phyloP scores from a whole-genome alignment of 2,329 filamentous ascomycete species.

The Didymella segeticola region DNA sequence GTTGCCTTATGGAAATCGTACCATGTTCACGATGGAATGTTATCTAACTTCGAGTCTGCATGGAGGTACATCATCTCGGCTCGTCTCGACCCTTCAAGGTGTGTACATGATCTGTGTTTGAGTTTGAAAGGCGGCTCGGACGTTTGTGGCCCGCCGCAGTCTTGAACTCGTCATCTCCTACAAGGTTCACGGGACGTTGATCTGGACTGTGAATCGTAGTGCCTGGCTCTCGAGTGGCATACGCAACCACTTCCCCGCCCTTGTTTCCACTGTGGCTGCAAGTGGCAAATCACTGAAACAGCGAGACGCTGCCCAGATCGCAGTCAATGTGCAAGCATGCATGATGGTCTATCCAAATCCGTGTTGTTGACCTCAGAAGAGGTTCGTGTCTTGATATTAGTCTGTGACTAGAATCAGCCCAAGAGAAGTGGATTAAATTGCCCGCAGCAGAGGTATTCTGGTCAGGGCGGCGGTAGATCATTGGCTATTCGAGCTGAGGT shows the following conservation, averaged over 20 bases:
- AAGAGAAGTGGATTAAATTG: background rate
- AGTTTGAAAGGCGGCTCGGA: background rate
- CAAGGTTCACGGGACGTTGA: background rate
- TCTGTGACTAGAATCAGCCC: background rate
- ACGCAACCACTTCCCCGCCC: background rate
- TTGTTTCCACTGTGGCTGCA: background rate
- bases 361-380: background rate
- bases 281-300: slow-evolving; percentile 12
- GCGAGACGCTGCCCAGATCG: slow-evolving; percentile 2
- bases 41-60: background rate
- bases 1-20: background rate
- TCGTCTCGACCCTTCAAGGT: background rate
- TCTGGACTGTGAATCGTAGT: background rate
- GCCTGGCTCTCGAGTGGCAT: background rate
- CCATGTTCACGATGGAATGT: background rate
- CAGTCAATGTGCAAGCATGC: background rate
- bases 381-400: background rate
- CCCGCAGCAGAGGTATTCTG: background rate
- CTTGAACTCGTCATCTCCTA: background rate
- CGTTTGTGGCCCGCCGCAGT: background rate
- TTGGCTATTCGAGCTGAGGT: background rate
- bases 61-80: background rate
- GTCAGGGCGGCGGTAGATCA: background rate
- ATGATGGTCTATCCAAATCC: background rate
- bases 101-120: background rate